phyloP scores from a whole-genome alignment of 2,329 filamentous ascomycete genomes.

The Aspergillus piperis region DNA sequence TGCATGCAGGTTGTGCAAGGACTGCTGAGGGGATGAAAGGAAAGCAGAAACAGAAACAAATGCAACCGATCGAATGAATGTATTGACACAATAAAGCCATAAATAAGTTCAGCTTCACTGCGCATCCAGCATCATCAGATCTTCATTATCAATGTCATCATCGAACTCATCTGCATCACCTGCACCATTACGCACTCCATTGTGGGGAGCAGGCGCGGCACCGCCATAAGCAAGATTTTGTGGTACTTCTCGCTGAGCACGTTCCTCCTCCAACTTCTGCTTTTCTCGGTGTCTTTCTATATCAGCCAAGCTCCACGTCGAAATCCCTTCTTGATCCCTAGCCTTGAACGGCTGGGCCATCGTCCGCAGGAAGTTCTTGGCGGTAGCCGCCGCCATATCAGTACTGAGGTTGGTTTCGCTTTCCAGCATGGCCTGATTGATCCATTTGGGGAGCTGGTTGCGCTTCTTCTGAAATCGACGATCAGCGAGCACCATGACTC shows the following conservation, averaged over 20 bases:
- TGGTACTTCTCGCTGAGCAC: slow-evolving; percentile 59
- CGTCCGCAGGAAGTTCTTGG: slow-evolving; percentile 82
- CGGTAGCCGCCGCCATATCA: slow-evolving; percentile 88
- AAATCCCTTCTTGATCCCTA: slow-evolving; percentile 86
- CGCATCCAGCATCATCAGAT: slow-evolving; percentile 45
- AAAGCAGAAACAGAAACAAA: not conserved
- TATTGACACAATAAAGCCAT: no score
- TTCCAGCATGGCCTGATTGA: slow-evolving; percentile 81
- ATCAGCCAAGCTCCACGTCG: slow-evolving; percentile 84
- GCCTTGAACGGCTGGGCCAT: slow-evolving; percentile 90
- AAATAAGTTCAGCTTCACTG: slow-evolving; percentile 21
- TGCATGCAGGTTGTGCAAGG: slow-evolving; percentile 27
- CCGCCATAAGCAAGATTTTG: slow-evolving; percentile 28
- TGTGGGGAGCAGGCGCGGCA: slow-evolving; percentile 11
- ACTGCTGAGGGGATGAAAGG: slow-evolving; percentile 18
- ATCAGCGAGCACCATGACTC: slow-evolving; percentile 98
- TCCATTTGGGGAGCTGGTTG: slow-evolving; percentile 92
- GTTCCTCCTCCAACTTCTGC: slow-evolving; percentile 70
- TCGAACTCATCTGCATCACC: slow-evolving; percentile 41
- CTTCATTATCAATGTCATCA: slow-evolving; percentile 44
- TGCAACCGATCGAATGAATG: no score
- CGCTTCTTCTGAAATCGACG: slow-evolving; percentile 91
- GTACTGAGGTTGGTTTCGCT: slow-evolving; percentile 88
- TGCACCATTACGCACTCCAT: slow-evolving; percentile 20
- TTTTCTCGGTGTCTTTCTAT: slow-evolving; percentile 68